phyloP scores from a whole-genome alignment of 2,329 filamentous ascomycete species.

The Rhynchosporium graminicola region DNA sequence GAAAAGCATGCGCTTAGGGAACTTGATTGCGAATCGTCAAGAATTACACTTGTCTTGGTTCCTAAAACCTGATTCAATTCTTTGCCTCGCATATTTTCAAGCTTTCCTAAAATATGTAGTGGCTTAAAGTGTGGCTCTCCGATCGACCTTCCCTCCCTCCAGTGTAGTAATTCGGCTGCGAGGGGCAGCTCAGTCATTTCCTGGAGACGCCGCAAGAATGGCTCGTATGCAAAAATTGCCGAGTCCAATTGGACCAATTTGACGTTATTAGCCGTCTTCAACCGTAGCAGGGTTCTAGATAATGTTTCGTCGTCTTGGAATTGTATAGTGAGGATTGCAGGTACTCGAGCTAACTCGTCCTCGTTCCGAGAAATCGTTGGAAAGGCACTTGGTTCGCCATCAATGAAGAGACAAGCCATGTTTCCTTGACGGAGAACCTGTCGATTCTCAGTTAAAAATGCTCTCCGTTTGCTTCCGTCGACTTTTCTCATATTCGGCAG shows the following conservation, averaged over 20 bases:
- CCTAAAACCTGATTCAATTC: slow-evolving; percentile 41
- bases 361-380: slow-evolving; percentile 56
- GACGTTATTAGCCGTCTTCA: slow-evolving; percentile 43
- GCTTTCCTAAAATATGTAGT: slow-evolving; percentile 32
- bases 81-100: slow-evolving; percentile 29
- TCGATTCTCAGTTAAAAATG: slow-evolving; percentile 49
- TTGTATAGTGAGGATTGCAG: slow-evolving; percentile 53
- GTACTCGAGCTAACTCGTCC: slow-evolving; percentile 45
- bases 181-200: slow-evolving; percentile 57
- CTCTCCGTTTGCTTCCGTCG: slow-evolving; percentile 42
- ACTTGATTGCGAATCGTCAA: slow-evolving; percentile 56
- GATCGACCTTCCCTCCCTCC: slow-evolving; percentile 27
- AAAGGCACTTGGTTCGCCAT: slow-evolving; percentile 58
- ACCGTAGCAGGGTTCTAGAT: slow-evolving; percentile 47
- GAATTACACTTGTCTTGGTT: slow-evolving; percentile 39
- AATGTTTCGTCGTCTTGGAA: slow-evolving; percentile 51
- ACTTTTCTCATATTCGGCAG: slow-evolving; percentile 47
- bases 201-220: slow-evolving; percentile 62
- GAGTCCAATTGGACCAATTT: slow-evolving; percentile 63
- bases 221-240: slow-evolving; percentile 68
- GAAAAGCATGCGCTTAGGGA: slow-evolving; percentile 58
- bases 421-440: slow-evolving; percentile 59
- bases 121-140: slow-evolving; percentile 28
- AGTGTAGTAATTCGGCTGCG: slow-evolving; percentile 51
- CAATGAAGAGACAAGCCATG: slow-evolving; percentile 60